A percentile compares a stretch with the other conserved stretches of the same genome.
Evolutionary conservation across 2,329 filamentous ascomycete species (phyloP).

Genomic region (Cladorrhinum sp.): DNA sequence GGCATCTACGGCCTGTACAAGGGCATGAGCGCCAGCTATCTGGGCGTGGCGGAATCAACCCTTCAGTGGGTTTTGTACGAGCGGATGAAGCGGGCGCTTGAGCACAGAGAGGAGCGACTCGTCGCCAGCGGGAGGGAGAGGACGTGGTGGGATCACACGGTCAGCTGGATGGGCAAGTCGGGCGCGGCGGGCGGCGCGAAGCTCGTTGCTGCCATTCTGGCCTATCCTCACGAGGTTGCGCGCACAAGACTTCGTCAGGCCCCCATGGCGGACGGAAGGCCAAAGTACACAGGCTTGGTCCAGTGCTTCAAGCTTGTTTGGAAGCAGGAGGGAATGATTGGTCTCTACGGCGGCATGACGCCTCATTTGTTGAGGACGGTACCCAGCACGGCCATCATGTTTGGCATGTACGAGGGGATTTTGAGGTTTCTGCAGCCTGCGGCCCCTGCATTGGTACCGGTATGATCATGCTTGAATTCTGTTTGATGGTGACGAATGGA

Average conservation of each 20-base stretch:
- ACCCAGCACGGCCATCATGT: constrained; percentile 93
- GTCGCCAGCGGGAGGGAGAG: constrained; percentile 58
- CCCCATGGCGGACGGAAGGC: constrained; percentile 65
- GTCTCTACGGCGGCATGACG: constrained; percentile 85
- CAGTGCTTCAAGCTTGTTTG: constrained; percentile 88
- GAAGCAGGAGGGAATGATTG: constrained; percentile 82
- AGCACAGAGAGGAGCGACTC: constrained; percentile 58
- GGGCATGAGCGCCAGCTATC: constrained; percentile 85
- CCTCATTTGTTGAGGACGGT: constrained; percentile 89
- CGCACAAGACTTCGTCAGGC: constrained; percentile 82
- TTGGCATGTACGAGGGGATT: constrained; percentile 75
- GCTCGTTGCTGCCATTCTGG: constrained; percentile 75
- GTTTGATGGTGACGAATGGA: no score
- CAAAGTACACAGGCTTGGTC: constrained; percentile 83
- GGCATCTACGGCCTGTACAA: constrained; percentile 82
- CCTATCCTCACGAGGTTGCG: constrained; percentile 91
- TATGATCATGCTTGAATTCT: neutral
- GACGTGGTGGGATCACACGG: constrained; percentile 68
- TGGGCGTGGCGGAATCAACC: constrained; percentile 86
- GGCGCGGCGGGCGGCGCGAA: constrained; percentile 81
- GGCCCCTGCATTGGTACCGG: neutral
- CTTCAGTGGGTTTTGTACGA: constrained; percentile 95
- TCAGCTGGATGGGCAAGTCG: constrained; percentile 76
- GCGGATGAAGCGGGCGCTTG: constrained; percentile 77
- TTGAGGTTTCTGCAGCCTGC: constrained; percentile 43